Percentiles rank a stretch among this genome's conserved stretches.
Conservation (phyloP, 768 basidiomycete species). For the Dendrothele bispora region DNA sequence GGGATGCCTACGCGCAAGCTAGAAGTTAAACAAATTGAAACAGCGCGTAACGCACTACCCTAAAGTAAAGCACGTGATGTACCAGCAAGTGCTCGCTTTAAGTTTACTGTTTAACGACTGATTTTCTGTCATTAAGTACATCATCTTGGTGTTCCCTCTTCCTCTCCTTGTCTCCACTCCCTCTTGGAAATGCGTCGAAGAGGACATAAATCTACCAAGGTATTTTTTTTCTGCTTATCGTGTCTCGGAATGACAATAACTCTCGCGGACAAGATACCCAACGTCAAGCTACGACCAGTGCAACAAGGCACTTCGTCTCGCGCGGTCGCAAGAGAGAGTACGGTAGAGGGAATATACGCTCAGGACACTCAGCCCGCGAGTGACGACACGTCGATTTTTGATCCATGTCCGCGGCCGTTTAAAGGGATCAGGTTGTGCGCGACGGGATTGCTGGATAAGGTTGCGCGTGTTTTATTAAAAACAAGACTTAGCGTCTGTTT, state of each 20-base stretch:
- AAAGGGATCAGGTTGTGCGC: slow-evolving; percentile 66
- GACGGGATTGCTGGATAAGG: slow-evolving; percentile 81
- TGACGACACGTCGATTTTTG: slow-evolving; percentile 43
- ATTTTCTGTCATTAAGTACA: too few relatives aligned
- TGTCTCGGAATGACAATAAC: too few relatives aligned
- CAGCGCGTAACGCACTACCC: too few relatives aligned
- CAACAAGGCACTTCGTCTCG: slow-evolving; percentile 33
- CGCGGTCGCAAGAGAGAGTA: slow-evolving; percentile 18
- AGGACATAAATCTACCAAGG: slow-evolving; percentile 5
- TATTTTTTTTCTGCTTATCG: not conserved
- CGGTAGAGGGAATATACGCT: slow-evolving; percentile 37
- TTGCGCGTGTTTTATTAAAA: slow-evolving; percentile 18
- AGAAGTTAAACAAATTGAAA: too few relatives aligned
- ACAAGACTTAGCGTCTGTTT: not conserved
- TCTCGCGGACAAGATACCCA: slow-evolving; percentile 59
- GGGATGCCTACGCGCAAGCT: too few relatives aligned
- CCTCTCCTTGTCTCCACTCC: too few relatives aligned
- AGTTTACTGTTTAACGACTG: too few relatives aligned
- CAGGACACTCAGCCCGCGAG: slow-evolving; percentile 51
- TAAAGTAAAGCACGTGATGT: too few relatives aligned
- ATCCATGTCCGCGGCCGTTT: slow-evolving; percentile 67
- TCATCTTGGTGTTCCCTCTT: too few relatives aligned
- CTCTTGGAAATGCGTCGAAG: slow-evolving; percentile 1
- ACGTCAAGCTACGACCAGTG: slow-evolving; percentile 78
- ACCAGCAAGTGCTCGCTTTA: too few relatives aligned